Conservation (phyloP, 495 filamentous ascomycete species). For the Hamigera avellanea region DNA sequence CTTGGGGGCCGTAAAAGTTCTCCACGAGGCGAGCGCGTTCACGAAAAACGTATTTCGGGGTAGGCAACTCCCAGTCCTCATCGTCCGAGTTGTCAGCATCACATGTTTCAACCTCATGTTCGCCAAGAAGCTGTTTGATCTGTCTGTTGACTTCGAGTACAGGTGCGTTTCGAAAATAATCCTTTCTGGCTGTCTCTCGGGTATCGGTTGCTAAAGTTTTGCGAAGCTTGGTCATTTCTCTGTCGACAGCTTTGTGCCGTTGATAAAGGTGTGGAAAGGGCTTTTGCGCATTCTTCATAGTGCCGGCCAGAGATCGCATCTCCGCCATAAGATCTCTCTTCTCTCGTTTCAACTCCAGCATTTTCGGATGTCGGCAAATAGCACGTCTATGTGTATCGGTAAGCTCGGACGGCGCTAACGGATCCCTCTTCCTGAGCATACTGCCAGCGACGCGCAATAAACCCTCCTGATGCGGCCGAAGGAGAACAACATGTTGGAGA, state of each 20-base stretch:
- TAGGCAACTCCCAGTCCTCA: conserved; percentile 13
- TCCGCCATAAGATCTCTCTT: conserved; percentile 19
- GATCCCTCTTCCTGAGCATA: conserved; percentile 18
- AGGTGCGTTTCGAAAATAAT: conserved; percentile 16
- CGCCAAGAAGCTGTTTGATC: conserved; percentile 16
- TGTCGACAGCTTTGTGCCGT: conserved; percentile 11
- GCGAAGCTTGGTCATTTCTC: conserved; percentile 12
- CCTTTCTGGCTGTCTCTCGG: conserved; percentile 16
- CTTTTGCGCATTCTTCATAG: conserved; percentile 10
- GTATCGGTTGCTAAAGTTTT: conserved; percentile 13
- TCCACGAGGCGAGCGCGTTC: conserved; percentile 16
- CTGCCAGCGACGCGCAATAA: conserved; percentile 8
- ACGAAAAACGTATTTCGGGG: conserved; percentile 13
- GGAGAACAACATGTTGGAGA: conserved; percentile 17
- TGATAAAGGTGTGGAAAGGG: conserved; percentile 16
- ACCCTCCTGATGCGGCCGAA: conserved; percentile 13
- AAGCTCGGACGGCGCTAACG: conserved; percentile 12
- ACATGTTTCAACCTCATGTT: conserved; percentile 6
- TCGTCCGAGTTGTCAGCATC: conserved; percentile 9
- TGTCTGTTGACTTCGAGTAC: conserved; percentile 16
- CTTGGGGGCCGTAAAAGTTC: conserved; percentile 17
- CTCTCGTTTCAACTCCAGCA: conserved; percentile 14
- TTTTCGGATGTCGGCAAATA: conserved; percentile 13
- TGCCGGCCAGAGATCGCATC: conserved; percentile 18
- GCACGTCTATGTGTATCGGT: conserved; percentile 11